A percentile compares a stretch with the other conserved stretches of the same genome.
Conservation (phyloP, 192 early-diverging fungal genomes). For the Backusella australiensis region DNA sequence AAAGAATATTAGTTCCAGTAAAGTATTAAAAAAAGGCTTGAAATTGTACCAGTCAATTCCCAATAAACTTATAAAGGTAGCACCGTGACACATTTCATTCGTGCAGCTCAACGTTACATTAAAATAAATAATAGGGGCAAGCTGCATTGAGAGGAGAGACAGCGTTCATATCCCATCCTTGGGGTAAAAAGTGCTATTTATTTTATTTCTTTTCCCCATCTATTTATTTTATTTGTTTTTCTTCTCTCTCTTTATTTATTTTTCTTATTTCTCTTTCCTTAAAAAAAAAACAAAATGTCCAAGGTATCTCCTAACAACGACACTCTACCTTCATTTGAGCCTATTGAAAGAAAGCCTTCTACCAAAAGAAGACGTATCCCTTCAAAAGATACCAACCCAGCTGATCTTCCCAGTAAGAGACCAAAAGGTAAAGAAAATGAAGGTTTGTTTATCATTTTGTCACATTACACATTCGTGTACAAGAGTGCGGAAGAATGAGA, state of each 20-base stretch:
- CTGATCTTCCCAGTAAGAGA: neutral
- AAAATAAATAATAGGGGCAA: constrained; percentile 7
- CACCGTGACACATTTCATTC: constrained; percentile 5
- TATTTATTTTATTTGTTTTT: neutral
- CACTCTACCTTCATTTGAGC: constrained; percentile 12
- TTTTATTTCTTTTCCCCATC: neutral
- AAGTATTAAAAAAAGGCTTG: neutral
- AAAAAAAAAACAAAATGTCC: neutral
- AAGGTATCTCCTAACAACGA: constrained; percentile 7
- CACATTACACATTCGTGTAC: neutral
- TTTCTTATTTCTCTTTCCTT: neutral
- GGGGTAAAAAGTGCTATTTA: neutral
- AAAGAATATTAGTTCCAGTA: neutral
- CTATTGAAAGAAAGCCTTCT: neutral
- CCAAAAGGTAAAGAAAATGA: neutral
- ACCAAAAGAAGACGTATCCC: constrained; percentile 5
- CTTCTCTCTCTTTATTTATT: neutral
- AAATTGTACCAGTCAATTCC: constrained; percentile 6
- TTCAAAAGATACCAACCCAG: neutral
- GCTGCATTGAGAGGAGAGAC: neutral
- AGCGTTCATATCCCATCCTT: constrained; percentile 8
- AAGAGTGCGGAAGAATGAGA: neutral
- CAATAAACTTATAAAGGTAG: constrained; percentile 5
- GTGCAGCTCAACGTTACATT: constrained; percentile 9
- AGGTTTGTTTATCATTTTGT: neutral